Conservation (phyloP, 2,329 filamentous ascomycete genomes). For the Hymenoscyphus occultus region DNA sequence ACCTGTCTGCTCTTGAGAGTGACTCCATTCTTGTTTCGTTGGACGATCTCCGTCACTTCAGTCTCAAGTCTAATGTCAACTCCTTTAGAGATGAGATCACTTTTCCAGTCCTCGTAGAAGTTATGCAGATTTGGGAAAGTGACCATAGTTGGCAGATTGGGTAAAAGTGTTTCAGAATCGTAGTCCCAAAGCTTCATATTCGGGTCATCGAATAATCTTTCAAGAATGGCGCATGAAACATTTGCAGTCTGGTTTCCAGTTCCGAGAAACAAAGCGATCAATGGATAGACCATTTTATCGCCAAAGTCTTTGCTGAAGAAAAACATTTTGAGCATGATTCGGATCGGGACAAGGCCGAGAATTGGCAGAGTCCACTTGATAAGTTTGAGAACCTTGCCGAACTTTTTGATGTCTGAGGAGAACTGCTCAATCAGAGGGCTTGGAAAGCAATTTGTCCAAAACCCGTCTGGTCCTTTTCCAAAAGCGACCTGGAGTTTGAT, state of each 20-base stretch:
- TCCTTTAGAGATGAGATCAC: conserved; percentile 51
- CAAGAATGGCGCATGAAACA: conserved; percentile 66
- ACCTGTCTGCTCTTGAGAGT: conserved; percentile 45
- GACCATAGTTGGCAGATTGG: conserved; percentile 62
- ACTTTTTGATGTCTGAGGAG: conserved; percentile 54
- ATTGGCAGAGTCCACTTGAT: conserved; percentile 59
- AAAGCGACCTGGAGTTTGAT: conserved; percentile 62
- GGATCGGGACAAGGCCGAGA: conserved; percentile 60
- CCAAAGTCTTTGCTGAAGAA: conserved; percentile 67
- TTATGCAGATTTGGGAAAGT: conserved; percentile 60
- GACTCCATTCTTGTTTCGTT: conserved; percentile 51
- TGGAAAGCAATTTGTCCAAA: conserved; percentile 66
- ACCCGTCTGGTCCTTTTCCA: conserved; percentile 54
- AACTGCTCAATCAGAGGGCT: conserved; percentile 55
- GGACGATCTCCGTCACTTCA: conserved; percentile 51
- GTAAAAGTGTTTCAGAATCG: conserved; percentile 51
- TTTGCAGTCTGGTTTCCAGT: conserved; percentile 71
- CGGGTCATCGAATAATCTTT: conserved; percentile 56
- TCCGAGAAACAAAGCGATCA: conserved; percentile 70
- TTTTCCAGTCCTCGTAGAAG: conserved; percentile 60
- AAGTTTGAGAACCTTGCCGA: conserved; percentile 54
- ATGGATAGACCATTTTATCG: conserved; percentile 67
- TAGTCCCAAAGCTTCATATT: conserved; percentile 61
- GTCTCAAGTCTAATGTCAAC: conserved; percentile 56
- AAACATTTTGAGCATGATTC: conserved; percentile 63